Conservation (phyloP, 2,329 filamentous ascomycete genomes). For the Ambrosiella beaveri region DNA sequence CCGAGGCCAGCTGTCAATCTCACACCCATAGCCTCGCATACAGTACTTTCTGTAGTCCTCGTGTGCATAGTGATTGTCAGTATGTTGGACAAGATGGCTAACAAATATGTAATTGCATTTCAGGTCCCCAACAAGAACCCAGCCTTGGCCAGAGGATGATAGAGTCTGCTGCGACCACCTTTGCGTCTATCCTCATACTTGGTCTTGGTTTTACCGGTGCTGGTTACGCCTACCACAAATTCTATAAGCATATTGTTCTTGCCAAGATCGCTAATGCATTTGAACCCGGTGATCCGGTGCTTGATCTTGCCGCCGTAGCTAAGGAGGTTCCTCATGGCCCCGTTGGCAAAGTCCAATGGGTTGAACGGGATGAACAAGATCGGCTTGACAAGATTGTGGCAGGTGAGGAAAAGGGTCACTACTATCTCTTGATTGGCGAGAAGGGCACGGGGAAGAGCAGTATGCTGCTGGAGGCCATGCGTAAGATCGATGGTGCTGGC, state of each 20-base stretch:
- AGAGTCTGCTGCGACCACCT: constrained; percentile 57
- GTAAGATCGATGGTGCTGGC: constrained; percentile 73
- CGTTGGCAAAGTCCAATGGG: constrained; percentile 43
- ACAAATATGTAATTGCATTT: not conserved
- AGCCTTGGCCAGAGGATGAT: constrained; percentile 43
- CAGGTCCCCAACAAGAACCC: constrained; percentile 17
- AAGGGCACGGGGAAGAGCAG: constrained; percentile 94
- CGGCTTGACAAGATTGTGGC: constrained; percentile 68
- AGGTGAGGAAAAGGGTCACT: constrained; percentile 60
- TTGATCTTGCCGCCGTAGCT: constrained; percentile 56
- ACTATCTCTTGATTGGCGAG: constrained; percentile 81
- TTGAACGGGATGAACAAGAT: constrained; percentile 64
- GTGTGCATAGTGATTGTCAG: not conserved
- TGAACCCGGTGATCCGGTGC: constrained; percentile 74
- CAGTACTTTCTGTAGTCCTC: not conserved
- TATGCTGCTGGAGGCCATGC: constrained; percentile 92
- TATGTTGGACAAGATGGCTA: not conserved
- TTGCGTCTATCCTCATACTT: constrained; percentile 56
- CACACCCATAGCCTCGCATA: not conserved
- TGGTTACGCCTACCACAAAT: constrained; percentile 61
- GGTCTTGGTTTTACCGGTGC: constrained; percentile 47
- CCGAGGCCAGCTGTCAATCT: too few relatives aligned
- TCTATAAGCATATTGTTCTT: constrained; percentile 83
- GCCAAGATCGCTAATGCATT: constrained; percentile 88
- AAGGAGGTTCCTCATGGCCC: constrained; percentile 34